Evolutionary conservation across 306 rosid genomes (phyloP), one percentile per base, ranked within the genome.

Genomic region (Senna tora): DNA sequence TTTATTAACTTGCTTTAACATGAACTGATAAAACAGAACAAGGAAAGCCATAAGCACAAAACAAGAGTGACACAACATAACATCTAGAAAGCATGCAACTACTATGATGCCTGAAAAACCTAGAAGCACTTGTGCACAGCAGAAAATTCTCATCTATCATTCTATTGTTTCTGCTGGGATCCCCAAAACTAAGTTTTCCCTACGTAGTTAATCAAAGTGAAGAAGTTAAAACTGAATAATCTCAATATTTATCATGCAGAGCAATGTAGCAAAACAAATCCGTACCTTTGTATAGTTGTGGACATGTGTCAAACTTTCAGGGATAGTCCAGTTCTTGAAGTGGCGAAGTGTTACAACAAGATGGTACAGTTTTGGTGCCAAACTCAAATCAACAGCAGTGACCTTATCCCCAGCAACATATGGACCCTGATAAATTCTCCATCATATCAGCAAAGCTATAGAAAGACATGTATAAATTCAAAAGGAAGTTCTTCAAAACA

Each of bases 351-450:
- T 86, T 73, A 88, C 82, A 42, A 81, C 88, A 0, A 95, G 85
- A 81, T 95, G 97, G 86, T 77, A 84, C 56, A 95, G 80, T 78
- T 94, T 95, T 61, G 99, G 97, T 55, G 93, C 99, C 89, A 95
- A 82, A 75, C 93, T 85, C 77, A 94, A 77, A 81, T 95, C 99
- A 53, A 80, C 96, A 28, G 96, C 96, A 50, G 89, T 86, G 70
- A 91, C 43, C 74, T 89, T 95, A 82, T 84, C 90, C 53, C 99
- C 97, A 52, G 96, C 91, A 83, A 91, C 71, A 84, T 79, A 89
- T 1, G 97, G 96, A 69, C 99, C 96, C 97, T 94, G 82, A 65
- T 22, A 56, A 76, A 54, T 46, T 25, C 56, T 14, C 57, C 65
- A 79, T 25, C 80, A 53, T 16, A 52, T 83, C 34, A 84, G 78